A percentile compares a stretch with the other conserved stretches of the same genome.
Evolutionary conservation across 164 flowering plant species (phyloP).

Genomic region (Aristolochia contorta): DNA sequence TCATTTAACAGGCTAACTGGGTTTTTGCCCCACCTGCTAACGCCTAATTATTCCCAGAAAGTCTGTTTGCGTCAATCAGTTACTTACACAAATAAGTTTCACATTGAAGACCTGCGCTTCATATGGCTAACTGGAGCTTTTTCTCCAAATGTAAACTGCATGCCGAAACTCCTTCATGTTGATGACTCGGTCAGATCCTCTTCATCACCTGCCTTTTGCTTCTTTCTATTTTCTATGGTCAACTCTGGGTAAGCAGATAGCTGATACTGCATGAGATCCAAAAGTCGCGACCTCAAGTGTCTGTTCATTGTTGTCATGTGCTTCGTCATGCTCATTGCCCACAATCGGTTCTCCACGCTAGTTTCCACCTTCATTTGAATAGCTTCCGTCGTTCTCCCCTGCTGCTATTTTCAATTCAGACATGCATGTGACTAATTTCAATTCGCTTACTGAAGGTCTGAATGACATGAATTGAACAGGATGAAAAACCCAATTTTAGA

Average conservation of each 20-base stretch:
- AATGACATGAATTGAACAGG: neutral
- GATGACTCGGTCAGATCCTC: slow-evolving; percentile 3
- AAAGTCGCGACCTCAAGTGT: slow-evolving; percentile 31
- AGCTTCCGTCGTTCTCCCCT: slow-evolving; percentile 25
- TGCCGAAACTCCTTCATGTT: too few relatives aligned
- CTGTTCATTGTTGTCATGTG: slow-evolving; percentile 46
- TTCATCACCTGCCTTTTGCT: slow-evolving; percentile 12
- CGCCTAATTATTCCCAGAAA: too few relatives aligned
- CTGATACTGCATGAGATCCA: slow-evolving; percentile 34
- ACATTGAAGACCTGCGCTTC: too few relatives aligned
- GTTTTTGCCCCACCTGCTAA: too few relatives aligned
- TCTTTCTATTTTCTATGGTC: slow-evolving; percentile 17
- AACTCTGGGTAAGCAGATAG: slow-evolving; percentile 13
- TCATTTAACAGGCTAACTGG: too few relatives aligned
- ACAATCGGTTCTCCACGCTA: slow-evolving; percentile 26
- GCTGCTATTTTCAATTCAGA: slow-evolving; percentile 15
- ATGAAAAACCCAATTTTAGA: neutral
- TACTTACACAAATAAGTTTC: too few relatives aligned
- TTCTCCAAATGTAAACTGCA: too few relatives aligned
- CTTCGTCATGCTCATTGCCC: slow-evolving; percentile 46
- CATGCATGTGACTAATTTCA: neutral
- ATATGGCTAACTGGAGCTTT: too few relatives aligned
- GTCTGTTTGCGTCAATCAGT: too few relatives aligned
- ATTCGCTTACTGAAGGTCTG: neutral
- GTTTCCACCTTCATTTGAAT: slow-evolving; percentile 42